These are phyloP conservation scores for Paraphaeosphaeria minitans DNA, from an alignment of 2,329 filamentous ascomycete species.

Conservation along the genomic window DNA sequence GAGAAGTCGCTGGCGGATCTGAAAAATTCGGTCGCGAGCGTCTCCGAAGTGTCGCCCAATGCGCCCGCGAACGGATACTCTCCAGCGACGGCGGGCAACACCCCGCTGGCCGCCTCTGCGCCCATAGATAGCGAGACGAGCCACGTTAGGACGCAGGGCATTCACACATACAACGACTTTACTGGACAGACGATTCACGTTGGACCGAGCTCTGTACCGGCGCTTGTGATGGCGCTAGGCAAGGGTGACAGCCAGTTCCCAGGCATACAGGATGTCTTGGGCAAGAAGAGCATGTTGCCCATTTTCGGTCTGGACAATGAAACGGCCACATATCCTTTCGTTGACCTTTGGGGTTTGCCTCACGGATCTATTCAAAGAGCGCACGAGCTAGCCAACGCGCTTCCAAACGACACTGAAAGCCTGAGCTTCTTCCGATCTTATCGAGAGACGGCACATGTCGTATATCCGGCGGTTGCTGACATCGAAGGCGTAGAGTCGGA, in stretches of 20 bases:
- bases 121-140: constrained; percentile 45
- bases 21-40: constrained; percentile 46
- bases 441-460: constrained; percentile 62
- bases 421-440: constrained; percentile 63
- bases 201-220: constrained; percentile 65
- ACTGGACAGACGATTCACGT: constrained; percentile 66
- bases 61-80: constrained; percentile 41
- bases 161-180: constrained; percentile 64
- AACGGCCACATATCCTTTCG: constrained; percentile 68
- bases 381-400: constrained; percentile 62
- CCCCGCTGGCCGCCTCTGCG: constrained; percentile 40
- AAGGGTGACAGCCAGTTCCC: constrained; percentile 54
- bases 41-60: constrained; percentile 41
- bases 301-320: constrained; percentile 69
- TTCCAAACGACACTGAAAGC: constrained; percentile 64
- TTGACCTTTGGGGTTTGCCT: constrained; percentile 66
- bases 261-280: constrained; percentile 62
- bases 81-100: constrained; percentile 37
- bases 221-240: constrained; percentile 60
- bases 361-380: constrained; percentile 63
- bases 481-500: constrained; percentile 60
- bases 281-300: constrained; percentile 64
- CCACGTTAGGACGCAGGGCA: constrained; percentile 58
- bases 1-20: constrained; percentile 55
- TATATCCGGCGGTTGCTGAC: constrained; percentile 66